Percentiles rank a stretch among this genome's conserved stretches.
These are phyloP conservation scores for Stephania cephalantha DNA, from an alignment of 164 flowering plant genomes.

Conservation along the genomic window DNA sequence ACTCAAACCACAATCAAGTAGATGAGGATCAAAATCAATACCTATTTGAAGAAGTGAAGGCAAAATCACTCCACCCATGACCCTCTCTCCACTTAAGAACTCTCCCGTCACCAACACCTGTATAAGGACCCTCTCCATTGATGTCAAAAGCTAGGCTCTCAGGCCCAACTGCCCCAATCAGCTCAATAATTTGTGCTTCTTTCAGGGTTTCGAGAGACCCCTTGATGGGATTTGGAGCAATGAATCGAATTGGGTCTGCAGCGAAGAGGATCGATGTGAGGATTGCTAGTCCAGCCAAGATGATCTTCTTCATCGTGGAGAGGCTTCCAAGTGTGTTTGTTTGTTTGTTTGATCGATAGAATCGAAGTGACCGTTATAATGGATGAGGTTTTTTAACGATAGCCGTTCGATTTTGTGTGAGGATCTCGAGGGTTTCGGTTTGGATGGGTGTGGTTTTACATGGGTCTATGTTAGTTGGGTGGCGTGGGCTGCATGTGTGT, in stretches of 20 bases:
- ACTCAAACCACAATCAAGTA: background rate
- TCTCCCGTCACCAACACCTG: constrained; percentile 69
- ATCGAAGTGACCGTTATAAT: too few relatives aligned
- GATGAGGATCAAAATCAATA: background rate
- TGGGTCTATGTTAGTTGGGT: too few relatives aligned
- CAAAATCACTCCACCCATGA: constrained; percentile 49
- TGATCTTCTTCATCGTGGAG: constrained; percentile 17
- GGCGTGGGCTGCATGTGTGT: too few relatives aligned
- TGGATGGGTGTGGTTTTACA: too few relatives aligned
- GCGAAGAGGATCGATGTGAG: constrained; percentile 13
- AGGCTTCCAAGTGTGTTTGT: too few relatives aligned
- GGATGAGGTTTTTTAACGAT: too few relatives aligned
- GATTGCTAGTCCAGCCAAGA: constrained; percentile 11
- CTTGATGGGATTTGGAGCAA: constrained; percentile 16
- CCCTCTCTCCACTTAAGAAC: constrained; percentile 46
- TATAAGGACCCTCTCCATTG: constrained; percentile 58
- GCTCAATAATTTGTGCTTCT: constrained; percentile 18
- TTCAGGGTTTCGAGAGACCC: constrained; percentile 33
- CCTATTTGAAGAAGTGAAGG: constrained; percentile 52
- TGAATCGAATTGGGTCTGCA: constrained; percentile 1
- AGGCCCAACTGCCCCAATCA: constrained; percentile 49
- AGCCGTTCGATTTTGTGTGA: too few relatives aligned
- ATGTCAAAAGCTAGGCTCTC: constrained; percentile 67
- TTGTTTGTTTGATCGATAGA: too few relatives aligned
- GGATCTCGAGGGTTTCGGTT: too few relatives aligned